phyloP scores from a whole-genome alignment of 305 asterid species.

The Fraxinus baroniana region DNA sequence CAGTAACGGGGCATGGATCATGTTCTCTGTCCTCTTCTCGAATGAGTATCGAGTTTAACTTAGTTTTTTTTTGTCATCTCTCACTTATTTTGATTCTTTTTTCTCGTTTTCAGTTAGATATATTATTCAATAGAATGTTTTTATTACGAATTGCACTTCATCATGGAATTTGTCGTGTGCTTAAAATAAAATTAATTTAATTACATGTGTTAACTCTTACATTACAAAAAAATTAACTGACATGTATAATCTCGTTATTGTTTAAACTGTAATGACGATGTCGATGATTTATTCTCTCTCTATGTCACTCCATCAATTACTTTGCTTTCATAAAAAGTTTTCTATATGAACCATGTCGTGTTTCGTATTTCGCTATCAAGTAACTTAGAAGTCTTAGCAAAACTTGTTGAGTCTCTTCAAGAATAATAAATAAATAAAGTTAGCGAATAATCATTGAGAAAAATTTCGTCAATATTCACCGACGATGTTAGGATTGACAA shows the following conservation, averaged over 20 bases:
- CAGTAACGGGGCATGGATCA: too few species aligned
- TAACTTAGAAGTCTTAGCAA: not conserved
- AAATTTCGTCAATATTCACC: not conserved
- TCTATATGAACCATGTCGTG: not conserved
- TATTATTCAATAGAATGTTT: too few species aligned
- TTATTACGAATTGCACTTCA: too few species aligned
- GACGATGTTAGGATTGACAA: not conserved
- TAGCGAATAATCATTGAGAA: not conserved
- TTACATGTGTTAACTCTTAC: not conserved
- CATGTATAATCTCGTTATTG: not conserved
- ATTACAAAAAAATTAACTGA: not conserved
- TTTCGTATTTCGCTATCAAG: not conserved
- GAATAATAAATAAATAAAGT: too few species aligned
- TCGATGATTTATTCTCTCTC: not conserved
- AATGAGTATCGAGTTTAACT: too few species aligned
- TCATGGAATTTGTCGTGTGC: too few species aligned
- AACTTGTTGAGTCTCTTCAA: not conserved
- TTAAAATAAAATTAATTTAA: too few species aligned
- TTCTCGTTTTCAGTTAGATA: too few species aligned
- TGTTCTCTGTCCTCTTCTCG: too few species aligned
- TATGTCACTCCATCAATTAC: not conserved
- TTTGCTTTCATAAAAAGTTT: not conserved
- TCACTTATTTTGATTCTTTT: too few species aligned
- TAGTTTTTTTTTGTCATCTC: too few species aligned
- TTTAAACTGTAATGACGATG: not conserved